phyloP scores from a whole-genome alignment of 495 filamentous ascomycete species.

The Halenospora varia region DNA sequence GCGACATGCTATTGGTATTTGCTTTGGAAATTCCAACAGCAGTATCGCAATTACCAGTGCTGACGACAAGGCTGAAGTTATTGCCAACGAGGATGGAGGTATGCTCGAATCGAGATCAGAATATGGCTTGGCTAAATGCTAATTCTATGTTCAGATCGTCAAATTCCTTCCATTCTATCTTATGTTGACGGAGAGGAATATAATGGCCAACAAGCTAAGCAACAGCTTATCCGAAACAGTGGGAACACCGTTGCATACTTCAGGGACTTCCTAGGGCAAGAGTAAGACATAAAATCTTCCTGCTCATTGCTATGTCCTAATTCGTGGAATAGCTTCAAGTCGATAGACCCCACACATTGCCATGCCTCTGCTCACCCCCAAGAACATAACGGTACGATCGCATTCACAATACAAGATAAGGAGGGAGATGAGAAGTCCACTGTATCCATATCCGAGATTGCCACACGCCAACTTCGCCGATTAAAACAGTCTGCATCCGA shows the following conservation, averaged over 20 bases:
- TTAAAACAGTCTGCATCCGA: constrained; percentile 81
- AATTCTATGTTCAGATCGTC: constrained; percentile 62
- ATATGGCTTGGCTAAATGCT: not conserved
- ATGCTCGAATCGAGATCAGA: constrained; percentile 23
- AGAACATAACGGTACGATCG: constrained; percentile 65
- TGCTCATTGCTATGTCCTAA: constrained; percentile 6
- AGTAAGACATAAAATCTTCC: constrained; percentile 44
- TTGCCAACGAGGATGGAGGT: constrained; percentile 99
- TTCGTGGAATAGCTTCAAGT: constrained; percentile 61
- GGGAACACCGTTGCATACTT: constrained; percentile 94
- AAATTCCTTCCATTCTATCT: constrained; percentile 91
- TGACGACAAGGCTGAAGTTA: constrained; percentile 95
- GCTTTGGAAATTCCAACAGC: constrained; percentile 97
- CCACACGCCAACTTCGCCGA: constrained; percentile 81
- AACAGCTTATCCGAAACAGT: constrained; percentile 84
- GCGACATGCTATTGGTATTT: constrained; percentile 85
- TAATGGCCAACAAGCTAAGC: constrained; percentile 92
- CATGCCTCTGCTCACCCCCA: constrained; percentile 90
- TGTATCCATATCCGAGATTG: constrained; percentile 77
- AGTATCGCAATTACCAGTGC: constrained; percentile 83
- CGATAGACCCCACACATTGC: constrained; percentile 92
- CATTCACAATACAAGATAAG: constrained; percentile 81
- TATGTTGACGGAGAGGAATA: constrained; percentile 96
- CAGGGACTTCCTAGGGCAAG: constrained; percentile 90
- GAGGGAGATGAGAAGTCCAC: constrained; percentile 62